phyloP scores from a whole-genome alignment of 768 basidiomycete species.

The Tulasnella calospora region DNA sequence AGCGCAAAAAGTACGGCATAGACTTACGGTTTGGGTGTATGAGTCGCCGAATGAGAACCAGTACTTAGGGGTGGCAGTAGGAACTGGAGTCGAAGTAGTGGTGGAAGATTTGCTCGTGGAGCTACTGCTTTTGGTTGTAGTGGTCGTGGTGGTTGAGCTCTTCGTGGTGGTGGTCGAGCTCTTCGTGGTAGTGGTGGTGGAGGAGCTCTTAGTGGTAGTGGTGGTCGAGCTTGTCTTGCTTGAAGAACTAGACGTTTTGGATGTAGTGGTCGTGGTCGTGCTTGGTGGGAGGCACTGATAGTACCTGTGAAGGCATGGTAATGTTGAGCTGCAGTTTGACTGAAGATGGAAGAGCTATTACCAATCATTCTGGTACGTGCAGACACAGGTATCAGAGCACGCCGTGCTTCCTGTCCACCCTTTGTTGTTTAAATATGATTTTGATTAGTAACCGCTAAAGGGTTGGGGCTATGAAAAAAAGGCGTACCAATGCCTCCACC shows the following conservation, averaged over 20 bases:
- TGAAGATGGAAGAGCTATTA: neutral
- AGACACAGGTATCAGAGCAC: slow-evolving; percentile 41
- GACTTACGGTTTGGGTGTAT: slow-evolving; percentile 50
- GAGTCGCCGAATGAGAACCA: slow-evolving; percentile 52
- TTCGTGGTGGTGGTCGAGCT: slow-evolving; percentile 24
- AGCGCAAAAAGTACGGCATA: neutral
- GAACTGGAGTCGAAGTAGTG: slow-evolving; percentile 24
- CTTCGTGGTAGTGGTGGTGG: slow-evolving; percentile 33
- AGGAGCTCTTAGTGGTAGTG: slow-evolving; percentile 28
- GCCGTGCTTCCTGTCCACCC: slow-evolving; percentile 39
- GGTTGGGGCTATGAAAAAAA: neutral
- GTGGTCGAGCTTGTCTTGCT: neutral
- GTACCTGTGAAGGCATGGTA: neutral
- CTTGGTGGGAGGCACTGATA: neutral
- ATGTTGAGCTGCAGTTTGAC: neutral
- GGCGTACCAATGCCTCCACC: slow-evolving; percentile 38
- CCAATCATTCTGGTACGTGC: neutral
- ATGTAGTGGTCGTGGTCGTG: slow-evolving; percentile 30
- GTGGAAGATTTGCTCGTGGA: slow-evolving; percentile 24
- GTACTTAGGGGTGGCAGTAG: slow-evolving; percentile 39
- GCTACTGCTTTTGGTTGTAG: slow-evolving; percentile 30
- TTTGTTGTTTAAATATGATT: neutral
- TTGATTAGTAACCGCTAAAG: neutral
- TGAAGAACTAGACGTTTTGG: neutral
- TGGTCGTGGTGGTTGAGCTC: slow-evolving; percentile 32